Percentiles rank a stretch among this genome's conserved stretches.
These are phyloP conservation scores for Rhizopogon salebrosus DNA, from an alignment of 768 basidiomycete genomes.

Conservation along the genomic window DNA sequence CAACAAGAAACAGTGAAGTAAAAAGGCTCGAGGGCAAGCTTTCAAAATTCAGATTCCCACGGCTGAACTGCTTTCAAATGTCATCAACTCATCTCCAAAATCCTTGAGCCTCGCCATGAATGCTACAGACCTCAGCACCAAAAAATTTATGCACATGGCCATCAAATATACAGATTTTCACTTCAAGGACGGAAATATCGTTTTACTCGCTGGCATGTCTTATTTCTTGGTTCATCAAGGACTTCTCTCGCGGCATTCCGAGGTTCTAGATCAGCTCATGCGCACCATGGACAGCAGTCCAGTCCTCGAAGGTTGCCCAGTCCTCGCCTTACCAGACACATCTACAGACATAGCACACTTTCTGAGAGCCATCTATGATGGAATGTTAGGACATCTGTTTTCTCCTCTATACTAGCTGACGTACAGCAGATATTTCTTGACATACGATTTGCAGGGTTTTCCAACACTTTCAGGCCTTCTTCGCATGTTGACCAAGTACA, in stretches of 20 bases:
- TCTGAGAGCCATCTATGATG: slow-evolving; percentile 64
- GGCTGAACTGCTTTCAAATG: too few species aligned
- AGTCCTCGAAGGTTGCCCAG: slow-evolving; percentile 50
- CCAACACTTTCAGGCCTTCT: slow-evolving; percentile 50
- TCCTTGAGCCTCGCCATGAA: slow-evolving; percentile 5
- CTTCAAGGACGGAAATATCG: slow-evolving; percentile 69
- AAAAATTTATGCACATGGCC: slow-evolving; percentile 28
- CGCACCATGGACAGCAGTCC: slow-evolving; percentile 20
- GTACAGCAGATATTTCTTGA: slow-evolving; percentile 37
- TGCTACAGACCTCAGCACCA: slow-evolving; percentile 42
- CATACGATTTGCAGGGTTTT: slow-evolving; percentile 48
- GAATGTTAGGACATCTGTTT: slow-evolving; percentile 43
- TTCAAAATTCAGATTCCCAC: slow-evolving; percentile 8
- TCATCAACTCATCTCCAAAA: too few species aligned
- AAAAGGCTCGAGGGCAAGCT: slow-evolving; percentile 1
- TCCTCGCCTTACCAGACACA: slow-evolving; percentile 49
- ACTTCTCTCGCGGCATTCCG: slow-evolving; percentile 60
- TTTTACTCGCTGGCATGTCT: slow-evolving; percentile 46
- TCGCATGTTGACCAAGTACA: slow-evolving; percentile 59
- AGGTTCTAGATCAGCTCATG: slow-evolving; percentile 39
- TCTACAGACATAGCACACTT: slow-evolving; percentile 55
- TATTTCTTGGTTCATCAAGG: slow-evolving; percentile 72
- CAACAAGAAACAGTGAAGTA: not conserved
- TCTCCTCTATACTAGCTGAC: slow-evolving; percentile 11
- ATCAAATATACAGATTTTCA: slow-evolving; percentile 48